Base-by-base conservation (phyloP, 768 basidiomycete species). In the Pleurotus ostreatus region DNA sequence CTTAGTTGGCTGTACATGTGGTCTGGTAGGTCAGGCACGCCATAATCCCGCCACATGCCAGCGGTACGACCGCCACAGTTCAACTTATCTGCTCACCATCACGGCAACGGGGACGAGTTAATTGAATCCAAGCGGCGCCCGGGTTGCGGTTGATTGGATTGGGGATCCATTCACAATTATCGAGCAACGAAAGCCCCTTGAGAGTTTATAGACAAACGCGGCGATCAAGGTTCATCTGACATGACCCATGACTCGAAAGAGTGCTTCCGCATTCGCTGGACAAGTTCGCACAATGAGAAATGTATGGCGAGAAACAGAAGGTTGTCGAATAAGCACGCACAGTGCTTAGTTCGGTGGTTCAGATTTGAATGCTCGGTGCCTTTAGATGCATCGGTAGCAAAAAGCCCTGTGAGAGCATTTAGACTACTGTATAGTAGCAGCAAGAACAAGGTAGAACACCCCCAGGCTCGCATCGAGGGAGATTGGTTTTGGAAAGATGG, bases 201-300 rank as follows among this genome's bases (percentile, higher is more conserved):
- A 44, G 41, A 44, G 20, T 16, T n/a, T 44, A 11, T 22, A 22
- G 11, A 44, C 41, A 16, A 16, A 44, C 41, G 41, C 9, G 30
- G 9, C 30, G 9, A 34, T 34, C 30, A 22, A 44, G n/a, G 41
- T 30, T 16, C 48, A 49, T 20, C 48, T 49, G 48, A 49, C 48
- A n/a, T n/a, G 26, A 34, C 48, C 20, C 26, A 49, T 49, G 48
- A 49, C 26, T 26, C 25, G 48, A 44, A 22, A n/a, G 6, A 49
- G 20, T 23, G 48, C n/a, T 26, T 25, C 13, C 18, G 39, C 51
- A 18, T 40, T n/a, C 51, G 39, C 51, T 9, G 41, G 23, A 18
- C 11, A 41, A 11, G 18, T 53, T 53, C 39, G 37, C 51, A 38
- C 51, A 38, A 41, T 53, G 51, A 53, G 51, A 53, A 25, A 41